Percentiles rank a stretch among this genome's conserved stretches.
Evolutionary conservation across 129 eudicot species (phyloP).

Genomic region (Erigeron canadensis): DNA sequence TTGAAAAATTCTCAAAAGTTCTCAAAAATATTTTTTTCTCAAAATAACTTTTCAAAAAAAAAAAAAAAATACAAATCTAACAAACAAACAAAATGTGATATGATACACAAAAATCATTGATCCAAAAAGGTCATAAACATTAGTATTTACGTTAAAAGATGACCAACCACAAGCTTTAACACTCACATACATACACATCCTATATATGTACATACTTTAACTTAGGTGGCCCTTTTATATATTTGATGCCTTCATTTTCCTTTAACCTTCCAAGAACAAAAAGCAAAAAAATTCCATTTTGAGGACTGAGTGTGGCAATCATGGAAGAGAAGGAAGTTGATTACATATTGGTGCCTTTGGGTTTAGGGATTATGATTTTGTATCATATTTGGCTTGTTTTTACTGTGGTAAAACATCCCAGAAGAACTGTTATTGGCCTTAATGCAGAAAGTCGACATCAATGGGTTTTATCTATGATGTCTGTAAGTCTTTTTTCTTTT

Average conservation of each 20-base stretch:
- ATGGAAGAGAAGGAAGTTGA: slow-evolving; percentile 58
- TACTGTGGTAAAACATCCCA: slow-evolving; percentile 43
- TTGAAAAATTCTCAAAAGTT: no score
- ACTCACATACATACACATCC: no score
- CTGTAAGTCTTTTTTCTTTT: slow-evolving; percentile 40
- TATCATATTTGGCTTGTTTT: slow-evolving; percentile 79
- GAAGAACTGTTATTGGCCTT: slow-evolving; percentile 71
- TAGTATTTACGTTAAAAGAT: no score
- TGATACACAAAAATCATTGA: no score
- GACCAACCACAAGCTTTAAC: no score
- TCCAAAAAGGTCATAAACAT: no score
- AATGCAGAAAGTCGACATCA: slow-evolving; percentile 67
- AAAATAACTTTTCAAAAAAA: no score
- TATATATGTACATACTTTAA: background rate
- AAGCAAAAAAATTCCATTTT: background rate
- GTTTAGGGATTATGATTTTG: slow-evolving; percentile 43
- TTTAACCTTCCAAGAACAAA: background rate
- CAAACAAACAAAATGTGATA: no score
- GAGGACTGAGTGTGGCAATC: slow-evolving; percentile 4
- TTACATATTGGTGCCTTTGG: slow-evolving; percentile 52
- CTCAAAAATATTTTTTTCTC: no score
- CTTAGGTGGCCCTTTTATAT: background rate
- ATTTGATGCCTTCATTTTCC: background rate
- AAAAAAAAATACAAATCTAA: no score
- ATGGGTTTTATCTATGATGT: slow-evolving; percentile 76